Percentiles rank a stretch among this genome's conserved stretches.
Evolutionary conservation across 169 alveolate genomes (phyloP).

Genomic region (Cryptosporidium parvum): DNA sequence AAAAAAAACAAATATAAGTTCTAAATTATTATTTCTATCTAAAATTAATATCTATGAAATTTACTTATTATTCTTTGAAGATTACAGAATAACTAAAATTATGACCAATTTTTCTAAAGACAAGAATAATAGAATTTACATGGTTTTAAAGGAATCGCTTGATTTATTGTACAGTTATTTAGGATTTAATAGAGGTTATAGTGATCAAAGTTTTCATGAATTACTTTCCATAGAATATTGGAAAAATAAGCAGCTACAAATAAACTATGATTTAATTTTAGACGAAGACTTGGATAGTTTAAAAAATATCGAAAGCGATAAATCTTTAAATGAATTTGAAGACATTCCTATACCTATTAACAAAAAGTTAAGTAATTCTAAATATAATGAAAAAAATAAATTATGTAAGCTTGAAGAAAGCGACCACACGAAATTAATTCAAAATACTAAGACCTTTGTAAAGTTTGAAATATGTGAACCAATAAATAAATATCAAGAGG

Average conservation of each 20-base stretch:
- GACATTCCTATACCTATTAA: slow-evolving; percentile 9
- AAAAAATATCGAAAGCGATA: neutral
- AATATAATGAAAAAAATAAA: neutral
- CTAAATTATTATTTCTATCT: neutral
- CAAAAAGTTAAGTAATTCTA: neutral
- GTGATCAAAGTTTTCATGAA: neutral
- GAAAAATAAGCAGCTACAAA: neutral
- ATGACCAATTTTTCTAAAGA: neutral
- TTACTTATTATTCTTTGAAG: neutral
- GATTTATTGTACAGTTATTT: neutral
- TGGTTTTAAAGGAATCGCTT: neutral
- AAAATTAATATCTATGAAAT: neutral
- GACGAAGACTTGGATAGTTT: too few species aligned
- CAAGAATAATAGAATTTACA: neutral
- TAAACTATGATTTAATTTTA: neutral
- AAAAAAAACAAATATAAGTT: neutral
- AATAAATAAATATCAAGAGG: neutral
- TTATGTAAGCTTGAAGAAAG: too few species aligned
- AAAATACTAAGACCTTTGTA: neutral
- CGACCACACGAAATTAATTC: neutral
- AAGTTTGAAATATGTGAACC: neutral
- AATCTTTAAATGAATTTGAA: neutral
- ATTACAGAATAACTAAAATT: neutral
- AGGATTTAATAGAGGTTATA: neutral
- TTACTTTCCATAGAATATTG: neutral